Base-by-base conservation (phyloP, 164 flowering plant species). In the Sedum album region DNA sequence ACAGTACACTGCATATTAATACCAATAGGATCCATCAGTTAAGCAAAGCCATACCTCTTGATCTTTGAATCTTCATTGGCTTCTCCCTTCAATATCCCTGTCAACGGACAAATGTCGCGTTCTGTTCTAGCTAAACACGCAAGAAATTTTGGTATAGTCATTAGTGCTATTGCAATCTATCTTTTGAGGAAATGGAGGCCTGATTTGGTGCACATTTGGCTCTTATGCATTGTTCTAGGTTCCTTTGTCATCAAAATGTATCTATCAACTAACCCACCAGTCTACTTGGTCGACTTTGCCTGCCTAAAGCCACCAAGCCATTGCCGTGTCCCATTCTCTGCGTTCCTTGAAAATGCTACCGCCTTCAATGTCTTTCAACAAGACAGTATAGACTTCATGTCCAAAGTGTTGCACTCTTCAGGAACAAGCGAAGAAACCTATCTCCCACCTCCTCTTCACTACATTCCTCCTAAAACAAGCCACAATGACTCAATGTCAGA, bases 261-360 rank as follows among this genome's bases (percentile, higher is more conserved):
- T 71, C 28, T 76, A 55, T 55, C 75, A 55, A 60, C 78, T n/a
- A 75, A 42, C 2, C 66, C 84, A 31, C 51, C 70, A 3, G 68
- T 85, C 31, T 90, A 83, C 70, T 71, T 90, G 0, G 86, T 86
- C 15, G 88, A 90, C 36, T 90, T 85, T 78, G 79, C 91, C 26
- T 90, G 96, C 65, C 69, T 79, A 23, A 82, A 71, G 35, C 91
- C 91, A 17, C 87, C 90, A 36, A 66, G 35, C 55, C 74, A 2
- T 66, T 85, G 86, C 75, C 74, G 86, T n/a, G 82, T 83, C 18
- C 86, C 93, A n/a, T 71, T 60, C 62, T 72, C 86, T 2, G 25
- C 78, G 18, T 88, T 82, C 76, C 55, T 84, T 1, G 91, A 86
- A 68, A 77, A 85, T 25, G 70, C 76, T 44, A 35, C 81, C 36